Percentiles rank a stretch among this genome's conserved stretches.
Conservation (phyloP, 257 asterid genomes). For the Fraxinus americana region DNA sequence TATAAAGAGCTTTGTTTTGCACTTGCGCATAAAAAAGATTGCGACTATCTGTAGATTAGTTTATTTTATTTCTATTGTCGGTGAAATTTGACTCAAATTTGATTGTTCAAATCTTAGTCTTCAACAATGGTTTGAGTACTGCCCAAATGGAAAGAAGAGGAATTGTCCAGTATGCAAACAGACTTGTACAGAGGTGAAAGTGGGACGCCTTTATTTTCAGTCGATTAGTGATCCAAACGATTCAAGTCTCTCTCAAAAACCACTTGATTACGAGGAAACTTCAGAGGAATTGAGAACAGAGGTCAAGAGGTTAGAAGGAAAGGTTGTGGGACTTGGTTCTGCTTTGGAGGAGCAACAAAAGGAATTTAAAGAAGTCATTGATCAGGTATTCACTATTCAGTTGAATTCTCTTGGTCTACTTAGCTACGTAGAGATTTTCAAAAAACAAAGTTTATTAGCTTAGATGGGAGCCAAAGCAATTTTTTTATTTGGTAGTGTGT, state of each 20-base stretch:
- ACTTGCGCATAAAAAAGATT: background rate
- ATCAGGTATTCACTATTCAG: constrained; percentile 46
- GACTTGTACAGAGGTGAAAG: constrained; percentile 62
- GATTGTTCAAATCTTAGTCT: constrained; percentile 47
- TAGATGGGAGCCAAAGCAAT: background rate
- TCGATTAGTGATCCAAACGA: constrained; percentile 78
- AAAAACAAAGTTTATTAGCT: background rate
- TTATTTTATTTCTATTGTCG: background rate
- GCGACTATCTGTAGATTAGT: background rate
- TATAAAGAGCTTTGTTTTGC: background rate
- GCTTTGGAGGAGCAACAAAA: constrained; percentile 67
- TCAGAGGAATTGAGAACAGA: constrained; percentile 61
- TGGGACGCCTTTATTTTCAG: constrained; percentile 81
- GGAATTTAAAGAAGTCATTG: constrained; percentile 51
- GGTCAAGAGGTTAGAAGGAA: constrained; percentile 76
- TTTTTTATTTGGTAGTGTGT: background rate
- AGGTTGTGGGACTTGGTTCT: constrained; percentile 60
- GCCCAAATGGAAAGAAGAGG: constrained; percentile 82
- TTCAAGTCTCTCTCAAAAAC: constrained; percentile 51
- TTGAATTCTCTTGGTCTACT: constrained; percentile 1
- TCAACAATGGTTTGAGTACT: constrained; percentile 98
- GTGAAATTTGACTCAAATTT: constrained; percentile 16
- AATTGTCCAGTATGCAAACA: constrained; percentile 94
- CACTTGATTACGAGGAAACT: constrained; percentile 35
- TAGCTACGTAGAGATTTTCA: background rate